Evolutionary conservation across 345 rosid genomes (phyloP).

Genomic region (Euclidium syriacum): DNA sequence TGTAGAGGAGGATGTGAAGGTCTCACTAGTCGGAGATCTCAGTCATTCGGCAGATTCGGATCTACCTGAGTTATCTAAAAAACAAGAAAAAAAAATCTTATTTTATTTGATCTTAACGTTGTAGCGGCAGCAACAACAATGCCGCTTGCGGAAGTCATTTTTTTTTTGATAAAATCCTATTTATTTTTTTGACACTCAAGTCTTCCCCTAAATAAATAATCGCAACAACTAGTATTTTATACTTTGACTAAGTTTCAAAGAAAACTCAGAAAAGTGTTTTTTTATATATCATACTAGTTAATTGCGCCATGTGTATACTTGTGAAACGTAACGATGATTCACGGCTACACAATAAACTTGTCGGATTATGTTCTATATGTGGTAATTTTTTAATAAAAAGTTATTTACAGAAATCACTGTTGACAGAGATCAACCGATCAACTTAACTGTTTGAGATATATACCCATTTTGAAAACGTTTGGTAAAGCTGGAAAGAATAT

Average conservation of each 20-base stretch:
- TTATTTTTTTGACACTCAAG: slow-evolving; percentile 4
- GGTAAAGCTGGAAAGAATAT: background rate
- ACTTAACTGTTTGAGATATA: background rate
- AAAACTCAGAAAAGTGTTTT: background rate
- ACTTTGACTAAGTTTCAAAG: background rate
- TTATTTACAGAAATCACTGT: background rate
- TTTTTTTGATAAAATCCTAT: no score
- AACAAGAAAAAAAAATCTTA: no score
- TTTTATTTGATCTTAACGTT: slow-evolving; percentile 16
- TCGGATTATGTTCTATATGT: background rate
- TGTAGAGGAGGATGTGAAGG: no score
- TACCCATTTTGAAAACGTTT: background rate
- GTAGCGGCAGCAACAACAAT: slow-evolving; percentile 18
- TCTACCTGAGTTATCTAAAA: no score
- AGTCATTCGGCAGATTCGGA: no score
- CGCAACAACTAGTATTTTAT: background rate
- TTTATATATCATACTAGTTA: background rate
- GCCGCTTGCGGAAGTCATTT: slow-evolving; percentile 1
- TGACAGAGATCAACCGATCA: slow-evolving; percentile 5
- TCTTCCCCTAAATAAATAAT: background rate
- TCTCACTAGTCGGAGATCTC: no score
- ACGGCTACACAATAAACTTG: background rate
- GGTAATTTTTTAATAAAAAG: background rate
- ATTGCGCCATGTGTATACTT: slow-evolving; percentile 7
- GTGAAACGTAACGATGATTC: slow-evolving; percentile 6